Base-by-base conservation (phyloP, 352 stramenopile genomes). In the Hyaloperonospora brassicae region DNA sequence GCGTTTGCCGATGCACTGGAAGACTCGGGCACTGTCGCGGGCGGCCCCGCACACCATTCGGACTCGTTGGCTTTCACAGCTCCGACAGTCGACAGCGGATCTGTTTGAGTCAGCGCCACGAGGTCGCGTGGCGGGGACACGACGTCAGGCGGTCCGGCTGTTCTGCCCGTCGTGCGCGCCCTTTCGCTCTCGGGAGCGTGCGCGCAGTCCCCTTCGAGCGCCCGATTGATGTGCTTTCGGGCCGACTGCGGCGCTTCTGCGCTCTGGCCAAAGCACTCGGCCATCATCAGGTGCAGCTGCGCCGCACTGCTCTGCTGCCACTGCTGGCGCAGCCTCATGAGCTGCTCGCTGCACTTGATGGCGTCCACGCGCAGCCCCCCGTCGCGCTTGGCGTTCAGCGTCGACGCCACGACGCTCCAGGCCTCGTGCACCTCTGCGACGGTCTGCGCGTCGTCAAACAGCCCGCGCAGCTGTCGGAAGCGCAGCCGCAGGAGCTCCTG, bases 351-450 rank as follows among this genome's bases (percentile, higher is more conserved):
- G 38, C 62, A 67, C 24, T 57, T 51, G 1, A 67, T 58, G 2
- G 58, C 57, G 41, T 70, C 54, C 21, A 61, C 34, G 0, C 43
- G 30, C 17, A 47, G 2, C 1, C 27, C 39, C 38, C 59, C 27
- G 12, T 36, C 24, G 13, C 44, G 38, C 12, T 51, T 12, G 3
- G 4, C 34, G 13, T 56, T 63, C 0, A 61, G 27, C 5, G 7
- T 44, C 14, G 27, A 36, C 2, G 62, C 58, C 14, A 70, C 49
- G 36, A 70, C 43, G 0, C 54, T 54, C 62, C 62, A 70, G 1
- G 58, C 62, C 24, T 70, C 62, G n/a, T 70, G 62, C 45, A 70
- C 53, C 24, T 60, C 54, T n/a, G 54, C 59, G 50, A 67, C 58
- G 4, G 58, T 67, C 55, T 64, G 45, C n/a, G 53, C 62, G 5